Evolutionary conservation across 2,329 filamentous ascomycete genomes (phyloP), one percentile per base, ranked within the genome.

Genomic region (Scolecobasidium constrictum): DNA sequence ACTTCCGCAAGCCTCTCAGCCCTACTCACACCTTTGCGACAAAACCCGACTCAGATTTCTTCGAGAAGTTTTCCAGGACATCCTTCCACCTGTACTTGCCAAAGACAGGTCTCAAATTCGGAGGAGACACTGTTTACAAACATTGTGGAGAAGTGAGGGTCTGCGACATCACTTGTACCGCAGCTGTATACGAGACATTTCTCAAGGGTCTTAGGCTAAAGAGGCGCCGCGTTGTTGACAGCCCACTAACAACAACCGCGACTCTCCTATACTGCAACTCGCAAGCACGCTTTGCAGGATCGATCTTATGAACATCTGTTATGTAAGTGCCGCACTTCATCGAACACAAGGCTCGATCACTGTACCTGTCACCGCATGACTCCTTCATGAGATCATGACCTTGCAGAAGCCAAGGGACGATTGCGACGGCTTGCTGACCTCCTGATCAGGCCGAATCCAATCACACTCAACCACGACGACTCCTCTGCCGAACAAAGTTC

Each of bases 391-490:
- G 22, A 12, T 16, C 13, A 22, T 22, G 17, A 6, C 18, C 15
- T 42, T 17, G 40, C 40, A 36, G 17, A 9, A 11, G 23, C 21
- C 19, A 20, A 3, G 19, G 16, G 18, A 12, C 21, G n/a, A 20
- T 36, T 13, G 23, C 21, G 34, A 26, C n/a, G 7, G 9, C 9
- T 31, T 31, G 26, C 26, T 7, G 9, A 31, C 19, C 19, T 13
- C 6, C 13, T 4, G 22, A 13, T 16, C 22, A 39, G 35, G 23
- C 42, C 23, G 23, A 19, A 44, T 16, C 42, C 34, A 11, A 38
- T 44, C 35, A 44, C 35, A 22, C 18, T 44, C 20, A 37, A 38
- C 35, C 35, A 38, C 21, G 22, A 22, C 23, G 31, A 28, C 26
- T 28, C 21, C 15, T 38, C 42, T 6, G 42, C 35, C 4, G 42